A percentile compares a stretch with the other conserved stretches of the same genome.
Evolutionary conservation across 345 rosid species (phyloP).

Genomic region (Eucalyptus urophylla): DNA sequence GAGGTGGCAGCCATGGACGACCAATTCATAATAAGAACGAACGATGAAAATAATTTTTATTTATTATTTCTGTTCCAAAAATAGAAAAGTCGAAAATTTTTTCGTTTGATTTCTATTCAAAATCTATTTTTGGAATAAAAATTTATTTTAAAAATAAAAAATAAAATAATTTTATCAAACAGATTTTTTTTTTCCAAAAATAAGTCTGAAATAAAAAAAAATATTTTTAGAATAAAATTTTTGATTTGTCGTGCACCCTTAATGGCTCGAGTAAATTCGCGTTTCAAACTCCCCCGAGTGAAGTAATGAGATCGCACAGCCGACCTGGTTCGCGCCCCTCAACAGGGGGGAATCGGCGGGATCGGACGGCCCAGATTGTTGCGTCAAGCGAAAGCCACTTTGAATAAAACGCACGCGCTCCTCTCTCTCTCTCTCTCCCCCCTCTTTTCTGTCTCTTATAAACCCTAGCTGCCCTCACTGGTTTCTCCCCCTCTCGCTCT

Average conservation of each 20-base stretch:
- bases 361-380: conserved; percentile 2
- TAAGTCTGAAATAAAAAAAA: too few species aligned
- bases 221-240: too few species aligned
- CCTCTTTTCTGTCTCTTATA: neutral
- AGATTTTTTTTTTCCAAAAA: fast-evolving
- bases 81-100: too few species aligned
- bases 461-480: neutral
- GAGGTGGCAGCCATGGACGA: fast-evolving
- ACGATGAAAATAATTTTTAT: fast-evolving
- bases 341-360: neutral
- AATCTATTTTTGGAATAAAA: fast-evolving
- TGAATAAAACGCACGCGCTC: neutral
- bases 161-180: too few species aligned
- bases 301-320: too few species aligned
- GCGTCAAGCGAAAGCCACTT: conserved; percentile 1
- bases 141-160: too few species aligned
- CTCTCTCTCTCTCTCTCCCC: neutral
- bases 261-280: too few species aligned
- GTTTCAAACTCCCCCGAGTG: too few species aligned
- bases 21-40: fast-evolving
- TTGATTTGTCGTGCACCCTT: too few species aligned
- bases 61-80: fast-evolving
- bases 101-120: too few species aligned
- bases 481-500: neutral
- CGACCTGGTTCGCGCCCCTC: too few species aligned